Evolutionary conservation across 768 basidiomycete genomes (phyloP), one percentile per base, ranked within the genome.

Genomic region (Mycena leptocephala): DNA sequence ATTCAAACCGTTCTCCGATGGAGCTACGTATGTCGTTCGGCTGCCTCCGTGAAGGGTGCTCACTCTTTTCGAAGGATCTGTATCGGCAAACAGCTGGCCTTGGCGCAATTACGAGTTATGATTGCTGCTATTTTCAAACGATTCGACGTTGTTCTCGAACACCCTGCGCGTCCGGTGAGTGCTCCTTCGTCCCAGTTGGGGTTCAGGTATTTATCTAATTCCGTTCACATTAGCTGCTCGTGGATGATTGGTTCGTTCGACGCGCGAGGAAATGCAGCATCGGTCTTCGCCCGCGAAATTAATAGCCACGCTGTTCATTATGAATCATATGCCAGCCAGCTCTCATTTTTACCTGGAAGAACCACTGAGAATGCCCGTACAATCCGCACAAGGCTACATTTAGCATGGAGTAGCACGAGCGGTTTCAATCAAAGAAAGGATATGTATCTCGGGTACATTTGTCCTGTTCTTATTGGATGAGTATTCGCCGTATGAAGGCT

Each of bases 1-100:
- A 9, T 92, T 93, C 83, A 93, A 93, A 74, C 89, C 92, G 0
- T 93, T 93, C 81, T 92, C 90, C 11, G 90, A 87, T 68, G 92
- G 92, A 7, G 92, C 93, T 16, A 85, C 90, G 89, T 89, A 75
- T 58, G 86, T 39, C 87, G 85, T 24, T 10, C n/a, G 6, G 2
- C 30, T 8, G 30, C 32, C 18, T 48, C 20, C 35, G 24, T 62
- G 11, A n/a, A 4, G n/a, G 18, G 7, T 55, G 33, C 18, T 13
- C 16, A 41, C n/a, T 16, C 22, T 30, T n/a, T 41, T 66, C 32
- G n/a, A 41, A 76, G 75, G 37, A 16, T 46, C 22, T 93, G 92
- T 72, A 92, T 93, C 48, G 92, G 92, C 28, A 87, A 88, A 62
- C 92, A 92, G 76, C 85, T 92, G 39, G 92, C 92, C 4, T 87